A percentile compares a stretch with the other conserved stretches of the same genome.
These are phyloP conservation scores for Nyssa sinensis DNA, from an alignment of 148 eudicot genomes.

Conservation along the genomic window DNA sequence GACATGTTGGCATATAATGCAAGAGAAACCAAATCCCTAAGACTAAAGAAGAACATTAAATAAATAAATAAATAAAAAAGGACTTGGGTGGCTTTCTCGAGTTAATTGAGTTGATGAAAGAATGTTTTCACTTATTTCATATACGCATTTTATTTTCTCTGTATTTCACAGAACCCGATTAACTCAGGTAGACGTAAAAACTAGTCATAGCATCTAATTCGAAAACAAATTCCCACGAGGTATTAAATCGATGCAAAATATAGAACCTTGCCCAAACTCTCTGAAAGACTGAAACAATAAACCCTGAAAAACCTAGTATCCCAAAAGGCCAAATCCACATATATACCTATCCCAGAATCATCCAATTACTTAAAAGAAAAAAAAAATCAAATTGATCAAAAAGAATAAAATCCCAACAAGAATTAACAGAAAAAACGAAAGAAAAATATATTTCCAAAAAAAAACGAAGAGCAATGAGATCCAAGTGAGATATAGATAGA, in stretches of 20 bases:
- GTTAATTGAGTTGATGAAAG: background rate
- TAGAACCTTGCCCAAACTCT: background rate
- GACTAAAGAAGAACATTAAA: background rate
- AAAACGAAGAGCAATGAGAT: slow-evolving; percentile 15
- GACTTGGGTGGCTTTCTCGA: background rate
- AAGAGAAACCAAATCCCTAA: background rate
- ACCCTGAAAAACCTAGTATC: background rate
- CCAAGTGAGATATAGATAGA: background rate
- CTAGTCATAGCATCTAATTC: background rate
- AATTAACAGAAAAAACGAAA: background rate
- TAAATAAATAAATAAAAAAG: too few species aligned
- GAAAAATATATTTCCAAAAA: background rate
- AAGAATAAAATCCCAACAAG: background rate
- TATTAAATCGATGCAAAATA: background rate
- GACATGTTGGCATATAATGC: background rate
- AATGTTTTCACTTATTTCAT: background rate
- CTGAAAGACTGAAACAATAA: background rate
- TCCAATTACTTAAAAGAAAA: too few species aligned
- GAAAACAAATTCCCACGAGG: background rate
- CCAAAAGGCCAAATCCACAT: background rate
- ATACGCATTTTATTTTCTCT: background rate
- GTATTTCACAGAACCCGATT: background rate
- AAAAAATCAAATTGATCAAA: background rate
- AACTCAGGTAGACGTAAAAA: background rate
- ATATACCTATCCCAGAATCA: background rate